A percentile compares a stretch with the other conserved stretches of the same genome.
Evolutionary conservation across 768 basidiomycete genomes (phyloP).

Genomic region (Mycena alexandri): DNA sequence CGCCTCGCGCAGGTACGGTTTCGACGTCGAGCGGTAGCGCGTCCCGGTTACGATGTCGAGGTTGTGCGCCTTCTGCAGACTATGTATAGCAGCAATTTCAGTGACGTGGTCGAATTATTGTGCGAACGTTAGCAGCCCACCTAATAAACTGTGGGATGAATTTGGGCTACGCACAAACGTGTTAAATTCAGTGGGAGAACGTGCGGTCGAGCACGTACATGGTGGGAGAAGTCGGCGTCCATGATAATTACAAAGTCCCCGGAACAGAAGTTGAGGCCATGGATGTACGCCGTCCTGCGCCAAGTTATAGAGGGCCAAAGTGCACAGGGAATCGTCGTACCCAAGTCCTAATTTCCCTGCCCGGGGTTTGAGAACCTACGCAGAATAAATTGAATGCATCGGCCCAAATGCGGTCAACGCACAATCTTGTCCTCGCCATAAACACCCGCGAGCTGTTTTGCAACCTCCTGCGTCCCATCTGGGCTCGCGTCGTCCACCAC

Average conservation of each 20-base stretch:
- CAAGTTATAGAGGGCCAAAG: slow-evolving; percentile 9
- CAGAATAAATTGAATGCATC: slow-evolving; percentile 13
- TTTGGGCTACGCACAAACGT: slow-evolving; percentile 73
- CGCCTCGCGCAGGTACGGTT: slow-evolving; percentile 68
- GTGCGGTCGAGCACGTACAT: slow-evolving; percentile 62
- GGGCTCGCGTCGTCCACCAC: slow-evolving; percentile 94
- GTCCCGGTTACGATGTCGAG: slow-evolving; percentile 96
- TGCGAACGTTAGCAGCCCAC: slow-evolving; percentile 51
- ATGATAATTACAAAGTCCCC: slow-evolving; percentile 97
- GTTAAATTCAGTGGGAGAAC: not conserved
- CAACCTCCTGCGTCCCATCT: slow-evolving; percentile 93
- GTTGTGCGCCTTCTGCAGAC: slow-evolving; percentile 87
- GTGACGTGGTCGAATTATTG: slow-evolving; percentile 10
- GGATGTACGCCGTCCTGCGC: slow-evolving; percentile 89
- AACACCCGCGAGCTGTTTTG: slow-evolving; percentile 77
- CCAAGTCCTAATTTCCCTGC: slow-evolving; percentile 93
- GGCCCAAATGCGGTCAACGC: slow-evolving; percentile 41
- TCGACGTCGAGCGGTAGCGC: slow-evolving; percentile 78
- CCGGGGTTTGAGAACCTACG: slow-evolving; percentile 84
- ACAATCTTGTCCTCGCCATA: slow-evolving; percentile 92
- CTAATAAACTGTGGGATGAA: slow-evolving; percentile 94
- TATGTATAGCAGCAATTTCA: slow-evolving; percentile 45
- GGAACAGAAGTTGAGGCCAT: slow-evolving; percentile 89
- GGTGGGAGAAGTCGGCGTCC: slow-evolving; percentile 97
- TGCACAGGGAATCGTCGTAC: slow-evolving; percentile 54